A percentile compares a stretch with the other conserved stretches of the same genome.
These are phyloP conservation scores for Metarhizium anisopliae DNA, from an alignment of 2,329 filamentous ascomycete genomes.

Conservation along the genomic window DNA sequence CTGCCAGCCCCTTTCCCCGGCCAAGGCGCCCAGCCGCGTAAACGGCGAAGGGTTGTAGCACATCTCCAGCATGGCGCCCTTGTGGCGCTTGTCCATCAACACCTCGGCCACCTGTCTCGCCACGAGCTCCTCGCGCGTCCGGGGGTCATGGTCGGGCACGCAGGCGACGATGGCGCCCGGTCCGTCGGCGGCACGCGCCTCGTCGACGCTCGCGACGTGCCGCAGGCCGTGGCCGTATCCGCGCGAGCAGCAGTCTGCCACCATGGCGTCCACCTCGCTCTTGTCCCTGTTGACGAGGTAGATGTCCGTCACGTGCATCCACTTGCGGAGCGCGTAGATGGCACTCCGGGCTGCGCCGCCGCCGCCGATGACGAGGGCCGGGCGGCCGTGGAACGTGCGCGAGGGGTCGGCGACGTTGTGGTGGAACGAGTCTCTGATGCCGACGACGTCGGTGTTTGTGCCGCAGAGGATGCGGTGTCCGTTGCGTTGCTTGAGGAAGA, in stretches of 20 bases:
- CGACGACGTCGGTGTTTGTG: slow-evolving; percentile 74
- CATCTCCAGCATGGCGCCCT: slow-evolving; percentile 71
- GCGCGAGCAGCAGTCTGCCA: slow-evolving; percentile 50
- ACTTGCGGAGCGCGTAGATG: slow-evolving; percentile 64
- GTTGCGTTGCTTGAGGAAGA: slow-evolving; percentile 51
- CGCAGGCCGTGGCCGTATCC: slow-evolving; percentile 52
- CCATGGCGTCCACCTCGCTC: slow-evolving; percentile 56
- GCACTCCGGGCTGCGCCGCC: slow-evolving; percentile 72
- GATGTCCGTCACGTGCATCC: slow-evolving; percentile 57
- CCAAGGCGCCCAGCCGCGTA: slow-evolving; percentile 56
- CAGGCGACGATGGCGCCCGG: slow-evolving; percentile 64
- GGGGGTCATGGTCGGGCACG: slow-evolving; percentile 67
- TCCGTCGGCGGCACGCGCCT: slow-evolving; percentile 48
- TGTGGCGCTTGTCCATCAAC: slow-evolving; percentile 37
- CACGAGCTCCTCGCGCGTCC: slow-evolving; percentile 50
- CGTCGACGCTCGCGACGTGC: slow-evolving; percentile 50
- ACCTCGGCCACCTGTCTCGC: slow-evolving; percentile 47
- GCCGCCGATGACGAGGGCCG: slow-evolving; percentile 66
- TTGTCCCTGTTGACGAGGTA: slow-evolving; percentile 72
- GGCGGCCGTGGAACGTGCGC: slow-evolving; percentile 43
- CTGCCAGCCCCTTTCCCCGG: slow-evolving; percentile 56
- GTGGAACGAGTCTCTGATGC: slow-evolving; percentile 64
- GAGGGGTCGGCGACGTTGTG: slow-evolving; percentile 41
- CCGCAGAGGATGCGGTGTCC: slow-evolving; percentile 52
- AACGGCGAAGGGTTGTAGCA: slow-evolving; percentile 69